Evolutionary conservation across 805 yeast genomes (phyloP).

Genomic region (Kazachstania kunashirensis): DNA sequence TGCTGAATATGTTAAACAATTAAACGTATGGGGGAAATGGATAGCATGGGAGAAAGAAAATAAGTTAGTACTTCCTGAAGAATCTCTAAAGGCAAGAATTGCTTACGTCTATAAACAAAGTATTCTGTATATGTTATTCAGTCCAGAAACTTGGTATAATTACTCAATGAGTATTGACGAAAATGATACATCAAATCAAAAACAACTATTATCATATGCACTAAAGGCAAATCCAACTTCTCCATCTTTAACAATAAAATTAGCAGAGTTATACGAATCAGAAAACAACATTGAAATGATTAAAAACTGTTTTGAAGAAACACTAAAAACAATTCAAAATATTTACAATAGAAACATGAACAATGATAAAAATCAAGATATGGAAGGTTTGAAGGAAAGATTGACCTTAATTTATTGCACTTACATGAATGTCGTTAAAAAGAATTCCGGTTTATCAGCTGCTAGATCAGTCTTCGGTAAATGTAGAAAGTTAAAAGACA

Average conservation of each 20-base stretch:
- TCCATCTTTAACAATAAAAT: slow-evolving; percentile 51
- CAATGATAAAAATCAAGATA: slow-evolving; percentile 7
- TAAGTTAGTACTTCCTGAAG: slow-evolving; percentile 49
- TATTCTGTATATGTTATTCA: slow-evolving; percentile 28
- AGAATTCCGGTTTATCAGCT: slow-evolving; percentile 57
- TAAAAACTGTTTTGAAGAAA: slow-evolving; percentile 37
- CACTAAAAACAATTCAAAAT: slow-evolving; percentile 39
- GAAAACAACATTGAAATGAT: slow-evolving; percentile 43
- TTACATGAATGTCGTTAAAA: slow-evolving; percentile 61
- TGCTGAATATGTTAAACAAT: slow-evolving; percentile 27
- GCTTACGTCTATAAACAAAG: slow-evolving; percentile 68
- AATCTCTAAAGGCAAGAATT: slow-evolving; percentile 44
- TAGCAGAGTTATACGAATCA: slow-evolving; percentile 62
- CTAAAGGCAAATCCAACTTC: slow-evolving; percentile 60
- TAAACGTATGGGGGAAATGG: slow-evolving; percentile 62
- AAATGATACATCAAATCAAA: slow-evolving; percentile 13
- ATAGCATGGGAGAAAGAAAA: slow-evolving; percentile 69
- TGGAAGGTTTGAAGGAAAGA: slow-evolving; percentile 10
- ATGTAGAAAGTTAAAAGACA: slow-evolving; percentile 48
- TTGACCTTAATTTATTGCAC: slow-evolving; percentile 59
- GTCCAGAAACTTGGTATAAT: slow-evolving; percentile 33
- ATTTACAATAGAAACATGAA: slow-evolving; percentile 27
- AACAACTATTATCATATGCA: slow-evolving; percentile 41
- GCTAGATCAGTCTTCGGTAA: slow-evolving; percentile 64
- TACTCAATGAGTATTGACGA: slow-evolving; percentile 25